Evolutionary conservation across 345 rosid species (phyloP), one percentile per base, ranked within the genome.

Genomic region (Rubroshorea leprosula): DNA sequence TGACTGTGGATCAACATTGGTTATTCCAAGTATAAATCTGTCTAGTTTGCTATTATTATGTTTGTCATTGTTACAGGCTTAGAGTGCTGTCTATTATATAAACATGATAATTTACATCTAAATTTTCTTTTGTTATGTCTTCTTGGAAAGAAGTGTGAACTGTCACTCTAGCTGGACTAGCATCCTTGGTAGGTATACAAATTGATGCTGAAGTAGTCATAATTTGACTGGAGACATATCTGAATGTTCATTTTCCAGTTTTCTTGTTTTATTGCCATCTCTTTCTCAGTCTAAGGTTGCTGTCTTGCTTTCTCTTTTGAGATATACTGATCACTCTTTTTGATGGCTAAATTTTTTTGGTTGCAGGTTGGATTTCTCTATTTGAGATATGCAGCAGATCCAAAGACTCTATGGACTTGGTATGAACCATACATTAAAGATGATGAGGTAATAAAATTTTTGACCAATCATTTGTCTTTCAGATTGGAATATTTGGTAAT

Each of bases 381-480:
- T 67, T 70, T 93, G 64, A 93, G 99, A 73, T 93, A 89, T 72
- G 90, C 91, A 61, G 99, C 71, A 52, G 99, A 93, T 73, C 75
- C 99, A 41, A 93, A 89, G 81, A 89, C 96, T 22, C 52, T 93
- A 43, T 93, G 99, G 97, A 76, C 74, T 69, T 93, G 97, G 96
- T 93, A 68, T 73, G 99, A 93, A 56, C 92, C 90, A 26, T 93
- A 87, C 68, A 67, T 89, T 44, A 80, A 79, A 72, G 99, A 89
- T 69, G 97, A 87, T 9, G 99, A 89, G 97, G 99, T 93, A 79
- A 16, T 5, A 45, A 50, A 25, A 41, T 13, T 6, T 8, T 35
- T 8, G 41, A 2, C 41, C 9, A 35, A n/a, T n/a, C n/a, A n/a
- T n/a, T n/a, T n/a, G n/a, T n/a, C n/a, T n/a, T n/a, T n/a, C n/a